Base-by-base conservation (phyloP, 108 stramenopile genomes). In the Nitzschia sp. region DNA sequence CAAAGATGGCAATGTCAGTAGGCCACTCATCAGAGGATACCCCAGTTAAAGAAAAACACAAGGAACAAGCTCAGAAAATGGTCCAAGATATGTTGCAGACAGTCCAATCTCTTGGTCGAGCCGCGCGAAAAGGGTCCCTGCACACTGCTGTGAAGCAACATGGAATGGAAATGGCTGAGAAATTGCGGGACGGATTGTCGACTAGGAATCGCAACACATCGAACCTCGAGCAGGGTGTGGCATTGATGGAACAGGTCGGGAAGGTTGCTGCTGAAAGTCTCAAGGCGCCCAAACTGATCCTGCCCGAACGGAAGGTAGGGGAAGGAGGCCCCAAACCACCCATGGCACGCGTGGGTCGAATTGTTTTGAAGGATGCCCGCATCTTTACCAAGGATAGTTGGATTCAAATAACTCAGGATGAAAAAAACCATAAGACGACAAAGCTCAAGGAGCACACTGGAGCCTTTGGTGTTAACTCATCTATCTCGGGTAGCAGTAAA, bases 341-440 rank as follows among this genome's bases (percentile, higher is more conserved):
- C 8, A 60, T 60, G n/a, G 52, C 35, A n/a, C 77, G 85, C 1
- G 57, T 87, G 16, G 85, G 82, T 25, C 52, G 80, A 25, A 71
- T 87, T 28, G 63, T 73, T 8, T 4, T 81, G 17, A 68, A 72
- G 11, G 85, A 87, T 69, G 31, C 66, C 3, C 62, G 85, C 33
- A 64, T 87, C 22, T 86, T 87, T 71, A 87, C 82, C 6, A 71
- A 64, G 27, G 68, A 81, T 35, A 73, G 69, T 33, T 73, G 77
- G 77, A 76, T 76, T 50, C 46, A 54, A 45, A 23, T 45, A 5
- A 15, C 64, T 1, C 45, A 44, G 53, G 65, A 52, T 17, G 41
- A 57, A 0, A 45, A 65, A 16, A 29, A 58, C 23, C 27, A 53
- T 33, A 33, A 50, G 30, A 5, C 45, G 30, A 65, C 53, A 54